Evolutionary conservation across 2,329 filamentous ascomycete species (phyloP), one percentile per base, ranked within the genome.

Genomic region (Curvularia eragrostidis): DNA sequence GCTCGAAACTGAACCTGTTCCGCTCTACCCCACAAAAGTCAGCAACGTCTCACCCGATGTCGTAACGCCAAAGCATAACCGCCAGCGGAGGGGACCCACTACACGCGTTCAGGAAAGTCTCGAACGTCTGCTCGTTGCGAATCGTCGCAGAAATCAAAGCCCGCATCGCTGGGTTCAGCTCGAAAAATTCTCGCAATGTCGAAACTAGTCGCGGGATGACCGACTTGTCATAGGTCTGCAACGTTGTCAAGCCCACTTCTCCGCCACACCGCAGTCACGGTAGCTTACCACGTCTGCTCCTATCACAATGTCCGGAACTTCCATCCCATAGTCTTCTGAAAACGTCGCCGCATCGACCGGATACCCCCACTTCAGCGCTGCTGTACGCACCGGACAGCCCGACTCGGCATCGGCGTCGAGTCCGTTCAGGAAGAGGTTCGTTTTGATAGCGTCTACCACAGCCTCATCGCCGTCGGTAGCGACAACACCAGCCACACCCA

Each of bases 381-480:
- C 85, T 1, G 83, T 79, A 0, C 75, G 73, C 26, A 89, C 64
- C 55, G 54, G 51, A 42, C 64, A 59, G 18, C 49, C 48, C 13
- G 63, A 54, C 19, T 58, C 58, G n/a, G 63, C 65, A 4, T 78
- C 78, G 15, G 80, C 79, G 55, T 88, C 83, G 0, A 92, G 80
- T 6, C 80, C 81, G 66, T 93, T 93, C 48, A 93, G 78, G 62
- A 85, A 87, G 34, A 91, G 77, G 63, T 89, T 93, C 41, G 87
- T 87, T 1, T 84, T 82, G 34, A 93, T 79, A 34, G 84, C 84
- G 67, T 87, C 85, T 48, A 92, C 84, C 1, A 93, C 89, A 52
- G 88, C 86, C 65, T 88, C 85, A 13, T 90, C 90, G 2, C 91
- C 91, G 69, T 95, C 91, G 0, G 91, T 91, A 2, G 88, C 86